Base-by-base conservation (phyloP, 208 protist species). In the Crithidia fasciculata region DNA sequence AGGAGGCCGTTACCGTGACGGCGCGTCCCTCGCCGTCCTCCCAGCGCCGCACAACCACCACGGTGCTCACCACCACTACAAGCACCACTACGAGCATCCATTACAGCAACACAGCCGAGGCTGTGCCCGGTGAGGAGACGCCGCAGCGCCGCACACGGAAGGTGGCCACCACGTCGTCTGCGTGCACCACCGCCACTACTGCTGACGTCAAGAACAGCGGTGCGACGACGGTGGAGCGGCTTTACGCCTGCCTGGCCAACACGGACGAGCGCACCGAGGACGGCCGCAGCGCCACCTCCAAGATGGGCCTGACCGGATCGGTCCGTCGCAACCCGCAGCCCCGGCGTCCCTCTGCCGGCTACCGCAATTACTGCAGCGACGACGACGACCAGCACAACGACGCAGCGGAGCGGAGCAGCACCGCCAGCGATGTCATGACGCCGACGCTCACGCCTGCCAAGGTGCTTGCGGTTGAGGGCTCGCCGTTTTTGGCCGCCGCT, bases 231-330 rank as follows among this genome's bases (percentile, higher is more conserved):
- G 40, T 65, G 18, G 64, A 74, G 74, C 74, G 74, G 16, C 50
- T 69, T 15, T 63, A 71, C 58, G 41, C 62, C 16, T 79, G 66
- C 61, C 10, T 80, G 50, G 62, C 69, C 16, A 75, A 54, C 56
- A 75, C 76, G 43, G 76, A 63, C 4, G 70, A 75, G 68, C 76
- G 69, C 72, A 70, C 72, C 6, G 61, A 71, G 18, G 72, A 72
- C 37, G 55, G 66, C 41, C 53, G 68, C 70, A 74, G 72, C 41
- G 40, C 50, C n/a, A 54, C 60, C 2, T 80, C 74, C 3, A 63
- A 59, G 45, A 80, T 80, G 74, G 74, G 74, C 3, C 62, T 80
- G 3, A 80, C 74, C 13, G 74, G 74, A n/a, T 74, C 74, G 7
- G 49, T 54, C 37, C 68, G 61, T 12, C 74, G 74, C 45, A 61